Evolutionary conservation across 2,329 filamentous ascomycete genomes (phyloP), one percentile per base, ranked within the genome.

Genomic region (Parascedosporium putredinis): DNA sequence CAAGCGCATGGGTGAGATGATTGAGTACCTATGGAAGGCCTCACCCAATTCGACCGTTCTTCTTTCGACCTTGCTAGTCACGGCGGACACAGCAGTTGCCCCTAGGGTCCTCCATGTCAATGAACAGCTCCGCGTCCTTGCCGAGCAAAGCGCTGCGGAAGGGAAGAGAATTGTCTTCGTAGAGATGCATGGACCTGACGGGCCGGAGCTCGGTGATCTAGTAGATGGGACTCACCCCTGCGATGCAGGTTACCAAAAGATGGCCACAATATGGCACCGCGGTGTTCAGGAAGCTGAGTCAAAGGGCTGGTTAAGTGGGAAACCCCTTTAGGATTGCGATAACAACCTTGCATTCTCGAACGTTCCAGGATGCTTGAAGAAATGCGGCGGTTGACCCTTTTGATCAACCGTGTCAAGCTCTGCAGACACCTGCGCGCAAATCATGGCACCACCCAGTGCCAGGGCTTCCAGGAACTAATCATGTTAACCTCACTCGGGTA

Each of bases 11-110:
- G 52, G 45, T 6, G 45, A 33, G 33, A 31, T 68, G 34, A 36
- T 68, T 20, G 58, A 64, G 33, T 57, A 59, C 38, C 45, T 68
- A 5, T 66, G 59, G 55, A 31, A 43, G 3, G 53, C 55, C 14
- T 61, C 60, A 2, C 60, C 65, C 1, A 44, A 52, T 9, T 60
- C 61, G 2, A 67, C 64, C 6, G 54, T 71, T 45, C 56, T 71
- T 40, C 57, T 71, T 24, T 69, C 65, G 25, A 70, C 67, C 5
- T 55, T 71, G 22, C 52, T 70, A 14, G 54, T 61, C 47, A 65
- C 64, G 14, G 47, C 58, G 5, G 18, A 20, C 9, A 10, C 16
- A 10, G 7, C 6, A n/a, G 34, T 55, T 2, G 53, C 65, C 14
- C 40, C 34, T 20, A 58, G 62, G 43, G 53, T 62, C 1, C 6